Percentiles rank a stretch among this genome's conserved stretches.
Evolutionary conservation across 2,329 filamentous ascomycete genomes (phyloP).

Genomic region (Trichoderma aggressivum): DNA sequence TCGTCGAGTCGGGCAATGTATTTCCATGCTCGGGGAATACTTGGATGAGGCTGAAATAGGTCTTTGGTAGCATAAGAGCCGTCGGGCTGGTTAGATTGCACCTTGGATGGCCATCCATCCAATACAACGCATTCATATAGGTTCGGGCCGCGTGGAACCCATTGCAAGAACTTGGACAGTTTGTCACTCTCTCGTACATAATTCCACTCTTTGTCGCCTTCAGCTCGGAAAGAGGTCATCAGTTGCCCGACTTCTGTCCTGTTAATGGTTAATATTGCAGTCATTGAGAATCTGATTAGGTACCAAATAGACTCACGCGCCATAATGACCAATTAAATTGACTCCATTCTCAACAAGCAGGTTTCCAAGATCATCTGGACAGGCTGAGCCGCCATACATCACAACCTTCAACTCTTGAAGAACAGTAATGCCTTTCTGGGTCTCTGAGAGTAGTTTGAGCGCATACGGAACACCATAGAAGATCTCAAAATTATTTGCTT

Average conservation of each 20-base stretch:
- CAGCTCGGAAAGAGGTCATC: conserved; percentile 1
- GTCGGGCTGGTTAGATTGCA: conserved; percentile 50
- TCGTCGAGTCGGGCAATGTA: conserved; percentile 61
- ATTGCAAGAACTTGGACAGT: neutral
- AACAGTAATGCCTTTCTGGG: neutral
- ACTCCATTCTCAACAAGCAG: neutral
- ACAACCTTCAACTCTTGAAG: conserved; percentile 2
- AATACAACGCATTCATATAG: neutral
- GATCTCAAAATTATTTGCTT: neutral
- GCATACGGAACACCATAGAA: conserved; percentile 8
- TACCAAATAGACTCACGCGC: neutral
- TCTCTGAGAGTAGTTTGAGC: neutral
- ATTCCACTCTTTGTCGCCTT: conserved; percentile 1
- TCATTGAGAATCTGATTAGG: neutral
- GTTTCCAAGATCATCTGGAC: conserved; percentile 7
- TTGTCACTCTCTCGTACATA: neutral
- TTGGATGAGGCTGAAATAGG: conserved; percentile 55
- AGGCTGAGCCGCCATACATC: conserved; percentile 5
- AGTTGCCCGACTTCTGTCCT: conserved; percentile 5
- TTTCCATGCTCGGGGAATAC: conserved; percentile 53
- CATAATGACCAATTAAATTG: neutral
- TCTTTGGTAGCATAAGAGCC: conserved; percentile 62
- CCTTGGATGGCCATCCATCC: conserved; percentile 5
- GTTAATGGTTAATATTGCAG: neutral
- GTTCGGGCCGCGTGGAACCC: neutral